A percentile compares a stretch with the other conserved stretches of the same genome.
phyloP scores from a whole-genome alignment of 106 monocot genomes.

The Dendrobium officinale region DNA sequence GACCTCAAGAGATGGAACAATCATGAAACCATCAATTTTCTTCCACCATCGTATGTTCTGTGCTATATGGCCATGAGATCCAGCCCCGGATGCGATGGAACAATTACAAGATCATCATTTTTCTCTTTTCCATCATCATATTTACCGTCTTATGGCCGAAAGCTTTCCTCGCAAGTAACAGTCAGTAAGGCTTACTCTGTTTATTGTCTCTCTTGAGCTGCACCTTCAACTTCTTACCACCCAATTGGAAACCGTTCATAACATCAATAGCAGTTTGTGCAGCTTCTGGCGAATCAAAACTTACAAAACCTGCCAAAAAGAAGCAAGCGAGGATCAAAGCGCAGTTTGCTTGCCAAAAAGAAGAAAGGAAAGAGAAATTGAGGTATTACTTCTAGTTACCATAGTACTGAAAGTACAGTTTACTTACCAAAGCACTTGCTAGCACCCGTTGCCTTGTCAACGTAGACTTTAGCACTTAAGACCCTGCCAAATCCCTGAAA shows the following conservation, averaged over 20 bases:
- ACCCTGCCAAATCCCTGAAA: conserved; percentile 81
- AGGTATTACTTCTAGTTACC: background rate
- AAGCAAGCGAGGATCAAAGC: background rate
- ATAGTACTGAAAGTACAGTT: background rate
- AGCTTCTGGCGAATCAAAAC: conserved; percentile 68
- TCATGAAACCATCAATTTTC: conserved; percentile 17
- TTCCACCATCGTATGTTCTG: conserved; percentile 2
- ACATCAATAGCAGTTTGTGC: conserved; percentile 67
- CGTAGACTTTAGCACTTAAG: conserved; percentile 83
- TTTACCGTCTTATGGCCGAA: background rate
- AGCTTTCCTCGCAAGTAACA: background rate
- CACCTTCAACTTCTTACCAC: conserved; percentile 90
- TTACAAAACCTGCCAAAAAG: conserved; percentile 70
- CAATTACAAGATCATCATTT: conserved; percentile 17
- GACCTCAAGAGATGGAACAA: conserved; percentile 19
- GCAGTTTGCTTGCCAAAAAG: conserved; percentile 24
- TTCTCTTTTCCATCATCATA: background rate
- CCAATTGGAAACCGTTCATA: conserved; percentile 82
- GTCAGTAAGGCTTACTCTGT: conserved; percentile 63
- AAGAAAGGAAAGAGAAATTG: background rate
- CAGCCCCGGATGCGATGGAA: conserved; percentile 16
- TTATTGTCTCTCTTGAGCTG: conserved; percentile 94
- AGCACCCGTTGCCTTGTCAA: conserved; percentile 86
- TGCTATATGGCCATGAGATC: conserved; percentile 5
- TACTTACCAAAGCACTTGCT: conserved; percentile 90